phyloP scores from a whole-genome alignment of 2,329 filamentous ascomycete species.

The Pseudopyricularia cyperi region DNA sequence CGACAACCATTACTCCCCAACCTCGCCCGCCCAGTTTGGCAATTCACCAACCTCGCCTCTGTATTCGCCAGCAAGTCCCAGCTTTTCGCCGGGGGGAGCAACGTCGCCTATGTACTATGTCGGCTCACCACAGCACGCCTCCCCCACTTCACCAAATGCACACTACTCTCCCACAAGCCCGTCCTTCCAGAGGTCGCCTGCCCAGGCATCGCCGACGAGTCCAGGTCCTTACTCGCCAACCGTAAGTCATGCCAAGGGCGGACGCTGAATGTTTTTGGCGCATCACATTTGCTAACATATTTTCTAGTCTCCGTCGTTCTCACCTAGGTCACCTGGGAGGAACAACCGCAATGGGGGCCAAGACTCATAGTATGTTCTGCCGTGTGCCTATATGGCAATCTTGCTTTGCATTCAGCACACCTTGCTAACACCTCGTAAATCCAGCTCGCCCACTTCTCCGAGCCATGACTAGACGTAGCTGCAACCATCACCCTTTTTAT shows the following conservation, averaged over 20 bases:
- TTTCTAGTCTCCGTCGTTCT: slow-evolving; percentile 28
- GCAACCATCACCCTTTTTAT: slow-evolving; percentile 1
- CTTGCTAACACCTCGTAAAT: not conserved
- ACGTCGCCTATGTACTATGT: slow-evolving; percentile 53
- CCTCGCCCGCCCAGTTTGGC: slow-evolving; percentile 55
- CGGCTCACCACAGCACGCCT: slow-evolving; percentile 60
- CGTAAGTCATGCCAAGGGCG: slow-evolving; percentile 16
- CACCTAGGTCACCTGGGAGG: slow-evolving; percentile 29
- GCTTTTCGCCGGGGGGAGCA: slow-evolving; percentile 55
- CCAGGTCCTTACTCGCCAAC: slow-evolving; percentile 57
- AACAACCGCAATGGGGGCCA: slow-evolving; percentile 19
- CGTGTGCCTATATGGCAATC: not conserved
- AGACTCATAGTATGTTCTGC: slow-evolving; percentile 25
- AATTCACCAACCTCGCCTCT: slow-evolving; percentile 63
- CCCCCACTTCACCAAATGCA: slow-evolving; percentile 53
- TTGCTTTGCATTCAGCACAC: not conserved
- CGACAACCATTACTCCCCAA: slow-evolving; percentile 49
- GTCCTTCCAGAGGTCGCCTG: slow-evolving; percentile 40
- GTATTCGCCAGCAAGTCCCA: slow-evolving; percentile 59
- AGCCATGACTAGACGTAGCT: slow-evolving; percentile 17
- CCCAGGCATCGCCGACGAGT: slow-evolving; percentile 50
- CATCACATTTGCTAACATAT: not conserved
- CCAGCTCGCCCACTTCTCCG: slow-evolving; percentile 24
- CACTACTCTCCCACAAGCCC: slow-evolving; percentile 53
- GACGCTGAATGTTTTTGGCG: not conserved